Base-by-base conservation (phyloP, 768 basidiomycete genomes). In the Trametes gibbosa region DNA sequence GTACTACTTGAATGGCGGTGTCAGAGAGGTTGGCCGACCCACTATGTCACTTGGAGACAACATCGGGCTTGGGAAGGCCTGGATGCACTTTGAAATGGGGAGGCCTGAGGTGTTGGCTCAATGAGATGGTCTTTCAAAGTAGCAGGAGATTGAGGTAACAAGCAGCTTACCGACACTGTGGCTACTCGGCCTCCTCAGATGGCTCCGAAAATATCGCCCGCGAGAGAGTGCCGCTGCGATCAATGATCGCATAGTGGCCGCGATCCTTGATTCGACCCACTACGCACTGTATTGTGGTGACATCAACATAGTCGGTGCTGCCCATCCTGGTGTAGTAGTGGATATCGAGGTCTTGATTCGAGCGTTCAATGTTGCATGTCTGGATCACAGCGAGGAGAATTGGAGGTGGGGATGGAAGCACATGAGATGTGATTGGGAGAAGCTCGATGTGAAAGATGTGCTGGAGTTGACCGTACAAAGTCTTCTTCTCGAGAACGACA, bases 341-440 rank as follows among this genome's bases (percentile, higher is more conserved):
- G 37, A 69, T 61, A 49, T 64, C 65, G 17, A 66, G 53, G 14
- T 14, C 39, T 1, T 24, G 45, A 24, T 53, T 10, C 5, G 24
- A 25, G 2, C 24, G 16, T 6, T 42, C 32, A 9, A 48, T 56
- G 5, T 58, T 47, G 47, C 71, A 71, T 1, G 49, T n/a, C 2
- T 53, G 45, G 34, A 74, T 67, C 16, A 64, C 63, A 0, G 63
- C 74, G 1, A 73, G 59, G n/a, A 73, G 61, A 25, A 70, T 37
- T 3, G 43, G 37, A 61, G 79, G 80, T 1, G 66, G 63, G 12
- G 67, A 72, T 3, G 81, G 64, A 6, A 74, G 61, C 1, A 77
- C 78, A 1, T 65, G 76, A 14, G 80, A 46, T 50, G 72, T 76
- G 12, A 70, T 58, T 5, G 72, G 69, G 75, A 77, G 81, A n/a